A percentile compares a stretch with the other conserved stretches of the same genome.
Conservation (phyloP, 1,139 yeast species). For the Protomyces macrosporus region DNA sequence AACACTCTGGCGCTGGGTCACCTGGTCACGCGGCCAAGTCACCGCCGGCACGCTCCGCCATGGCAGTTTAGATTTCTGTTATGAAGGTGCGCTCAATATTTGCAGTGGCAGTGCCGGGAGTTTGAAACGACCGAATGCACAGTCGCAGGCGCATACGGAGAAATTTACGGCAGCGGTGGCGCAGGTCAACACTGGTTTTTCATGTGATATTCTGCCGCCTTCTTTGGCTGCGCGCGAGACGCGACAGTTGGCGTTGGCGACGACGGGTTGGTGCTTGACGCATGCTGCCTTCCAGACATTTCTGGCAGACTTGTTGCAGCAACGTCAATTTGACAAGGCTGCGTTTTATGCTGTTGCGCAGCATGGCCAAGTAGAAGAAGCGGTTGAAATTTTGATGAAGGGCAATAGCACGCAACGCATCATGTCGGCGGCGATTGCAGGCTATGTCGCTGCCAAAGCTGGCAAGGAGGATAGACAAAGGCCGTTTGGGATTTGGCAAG, state of each 20-base stretch:
- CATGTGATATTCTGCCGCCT: conserved; percentile 34
- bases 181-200: conserved; percentile 31
- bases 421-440: conserved; percentile 48
- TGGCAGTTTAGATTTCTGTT: conserved; percentile 70
- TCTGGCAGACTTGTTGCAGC: conserved; percentile 41
- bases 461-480: neutral
- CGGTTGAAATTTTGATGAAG: conserved; percentile 60
- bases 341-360: conserved; percentile 94
- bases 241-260: conserved; percentile 72
- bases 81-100: conserved; percentile 79
- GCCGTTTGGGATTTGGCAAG: conserved; percentile 52
- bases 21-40: conserved; percentile 42
- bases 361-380: conserved; percentile 78
- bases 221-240: conserved; percentile 40
- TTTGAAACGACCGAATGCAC: conserved; percentile 33
- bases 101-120: conserved; percentile 63
- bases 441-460: neutral
- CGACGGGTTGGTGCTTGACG: conserved; percentile 89
- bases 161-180: conserved; percentile 15
- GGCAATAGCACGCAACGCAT: conserved; percentile 60
- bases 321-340: conserved; percentile 73
- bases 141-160: conserved; percentile 13
- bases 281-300: conserved; percentile 69
- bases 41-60: conserved; percentile 65
- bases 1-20: conserved; percentile 87